A percentile compares a stretch with the other conserved stretches of the same genome.
phyloP scores from a whole-genome alignment of 2,329 filamentous ascomycete genomes.

The Sclerotinia borealis region DNA sequence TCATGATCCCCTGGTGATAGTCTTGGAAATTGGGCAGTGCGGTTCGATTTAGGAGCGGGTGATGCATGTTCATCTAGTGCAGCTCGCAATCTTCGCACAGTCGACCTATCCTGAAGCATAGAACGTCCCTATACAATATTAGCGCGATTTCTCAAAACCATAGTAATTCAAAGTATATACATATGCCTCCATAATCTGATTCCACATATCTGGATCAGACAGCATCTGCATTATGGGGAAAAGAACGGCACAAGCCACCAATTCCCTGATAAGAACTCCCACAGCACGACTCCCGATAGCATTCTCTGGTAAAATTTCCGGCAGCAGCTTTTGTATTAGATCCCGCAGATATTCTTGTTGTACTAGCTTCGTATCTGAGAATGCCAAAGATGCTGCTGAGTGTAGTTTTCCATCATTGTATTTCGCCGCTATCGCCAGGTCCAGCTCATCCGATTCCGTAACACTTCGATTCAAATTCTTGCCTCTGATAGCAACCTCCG shows the following conservation, averaged over 20 bases:
- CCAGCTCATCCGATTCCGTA: conserved; percentile 93
- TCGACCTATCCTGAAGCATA: conserved; percentile 91
- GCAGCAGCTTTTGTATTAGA: conserved; percentile 65
- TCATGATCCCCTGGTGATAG: conserved; percentile 80
- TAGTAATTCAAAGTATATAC: conserved; percentile 32
- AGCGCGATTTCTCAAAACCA: conserved; percentile 7
- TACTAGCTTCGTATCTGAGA: conserved; percentile 74
- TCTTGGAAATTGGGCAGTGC: conserved; percentile 67
- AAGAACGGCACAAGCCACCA: conserved; percentile 88
- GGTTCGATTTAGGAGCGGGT: conserved; percentile 61
- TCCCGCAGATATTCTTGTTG: conserved; percentile 86
- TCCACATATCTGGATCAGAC: conserved; percentile 94
- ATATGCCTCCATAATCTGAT: conserved; percentile 88
- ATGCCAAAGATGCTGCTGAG: conserved; percentile 73
- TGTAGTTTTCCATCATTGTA: conserved; percentile 87
- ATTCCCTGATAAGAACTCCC: conserved; percentile 74
- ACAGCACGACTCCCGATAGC: conserved; percentile 78
- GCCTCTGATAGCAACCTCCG: conserved; percentile 80
- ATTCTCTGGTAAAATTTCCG: conserved; percentile 64
- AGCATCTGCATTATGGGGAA: conserved; percentile 74
- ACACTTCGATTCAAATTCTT: conserved; percentile 82
- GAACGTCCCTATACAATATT: conserved; percentile 55
- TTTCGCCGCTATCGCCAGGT: conserved; percentile 90
- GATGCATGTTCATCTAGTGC: conserved; percentile 92
- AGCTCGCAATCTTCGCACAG: conserved; percentile 82